Conservation (phyloP, 129 eudicot species). For the Silybum marianum region DNA sequence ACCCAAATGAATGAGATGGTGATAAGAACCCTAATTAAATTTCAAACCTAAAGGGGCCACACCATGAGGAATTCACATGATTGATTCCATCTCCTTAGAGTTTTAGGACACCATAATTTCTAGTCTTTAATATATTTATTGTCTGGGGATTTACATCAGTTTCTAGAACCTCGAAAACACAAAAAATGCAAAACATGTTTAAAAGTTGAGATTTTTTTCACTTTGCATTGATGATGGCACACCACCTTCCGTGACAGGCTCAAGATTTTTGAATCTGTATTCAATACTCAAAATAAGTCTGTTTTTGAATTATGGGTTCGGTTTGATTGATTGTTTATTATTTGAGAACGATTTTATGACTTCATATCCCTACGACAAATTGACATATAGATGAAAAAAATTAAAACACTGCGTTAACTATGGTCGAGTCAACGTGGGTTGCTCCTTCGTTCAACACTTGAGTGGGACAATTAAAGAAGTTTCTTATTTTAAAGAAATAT, state of each 20-base stretch:
- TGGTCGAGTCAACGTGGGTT: too few relatives aligned
- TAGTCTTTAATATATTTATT: neutral
- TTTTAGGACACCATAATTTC: neutral
- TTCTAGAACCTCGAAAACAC: neutral
- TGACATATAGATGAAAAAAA: too few relatives aligned
- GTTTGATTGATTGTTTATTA: neutral
- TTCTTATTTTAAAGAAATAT: too few relatives aligned
- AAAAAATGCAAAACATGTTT: neutral
- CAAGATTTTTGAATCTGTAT: neutral
- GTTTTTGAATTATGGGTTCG: neutral
- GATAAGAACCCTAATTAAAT: neutral
- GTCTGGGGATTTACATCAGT: neutral
- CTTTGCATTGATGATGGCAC: neutral
- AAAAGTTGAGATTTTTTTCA: neutral
- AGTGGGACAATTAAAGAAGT: too few relatives aligned
- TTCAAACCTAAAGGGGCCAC: neutral
- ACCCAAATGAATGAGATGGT: neutral
- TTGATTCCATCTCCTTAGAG: neutral
- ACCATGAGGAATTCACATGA: neutral
- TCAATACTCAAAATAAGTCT: neutral
- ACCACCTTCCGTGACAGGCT: neutral
- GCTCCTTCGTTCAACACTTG: too few relatives aligned
- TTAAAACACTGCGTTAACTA: too few relatives aligned
- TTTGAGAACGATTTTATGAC: neutral
- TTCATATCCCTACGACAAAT: neutral